A percentile compares a stretch with the other conserved stretches of the same genome.
Conservation (phyloP, 2,329 filamentous ascomycete genomes). For the Myriosclerotinia duriaeana region DNA sequence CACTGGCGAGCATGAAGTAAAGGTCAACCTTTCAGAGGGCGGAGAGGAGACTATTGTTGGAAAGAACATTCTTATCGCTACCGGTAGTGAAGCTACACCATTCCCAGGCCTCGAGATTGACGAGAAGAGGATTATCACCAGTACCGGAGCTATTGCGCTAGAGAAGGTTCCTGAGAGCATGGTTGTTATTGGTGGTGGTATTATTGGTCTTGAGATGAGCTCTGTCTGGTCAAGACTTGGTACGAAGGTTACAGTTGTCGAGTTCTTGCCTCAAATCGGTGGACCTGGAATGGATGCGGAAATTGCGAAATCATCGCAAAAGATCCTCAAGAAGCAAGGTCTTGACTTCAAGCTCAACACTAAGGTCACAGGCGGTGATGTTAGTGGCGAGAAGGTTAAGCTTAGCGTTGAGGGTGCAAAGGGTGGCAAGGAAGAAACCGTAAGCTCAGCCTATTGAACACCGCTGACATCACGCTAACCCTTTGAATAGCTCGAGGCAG, state of each 20-base stretch:
- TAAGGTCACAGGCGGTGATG: constrained; percentile 87
- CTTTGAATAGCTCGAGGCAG: constrained; percentile 73
- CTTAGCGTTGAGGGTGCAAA: constrained; percentile 89
- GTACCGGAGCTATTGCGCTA: constrained; percentile 88
- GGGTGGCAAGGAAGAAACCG: constrained; percentile 90
- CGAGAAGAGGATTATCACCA: constrained; percentile 95
- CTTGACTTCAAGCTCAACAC: constrained; percentile 98
- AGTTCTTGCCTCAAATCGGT: constrained; percentile 94
- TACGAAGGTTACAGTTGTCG: constrained; percentile 92
- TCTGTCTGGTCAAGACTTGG: constrained; percentile 97
- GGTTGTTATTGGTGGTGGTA: constrained; percentile 96
- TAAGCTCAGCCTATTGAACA: constrained; percentile 48
- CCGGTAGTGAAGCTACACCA: constrained; percentile 89
- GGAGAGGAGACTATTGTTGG: constrained; percentile 82
- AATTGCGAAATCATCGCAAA: constrained; percentile 87
- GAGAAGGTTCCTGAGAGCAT: constrained; percentile 92
- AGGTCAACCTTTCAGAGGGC: constrained; percentile 85
- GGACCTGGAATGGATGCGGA: constrained; percentile 96
- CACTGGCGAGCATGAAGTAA: constrained; percentile 84
- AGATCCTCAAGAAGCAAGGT: constrained; percentile 92
- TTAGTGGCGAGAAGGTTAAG: constrained; percentile 72
- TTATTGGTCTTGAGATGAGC: constrained; percentile 97
- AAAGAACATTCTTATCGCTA: constrained; percentile 98
- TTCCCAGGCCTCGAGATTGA: constrained; percentile 96
- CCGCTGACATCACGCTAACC: constrained; percentile 13